Conservation (phyloP, 192 early-diverging fungal genomes). For the Podila minutissima region DNA sequence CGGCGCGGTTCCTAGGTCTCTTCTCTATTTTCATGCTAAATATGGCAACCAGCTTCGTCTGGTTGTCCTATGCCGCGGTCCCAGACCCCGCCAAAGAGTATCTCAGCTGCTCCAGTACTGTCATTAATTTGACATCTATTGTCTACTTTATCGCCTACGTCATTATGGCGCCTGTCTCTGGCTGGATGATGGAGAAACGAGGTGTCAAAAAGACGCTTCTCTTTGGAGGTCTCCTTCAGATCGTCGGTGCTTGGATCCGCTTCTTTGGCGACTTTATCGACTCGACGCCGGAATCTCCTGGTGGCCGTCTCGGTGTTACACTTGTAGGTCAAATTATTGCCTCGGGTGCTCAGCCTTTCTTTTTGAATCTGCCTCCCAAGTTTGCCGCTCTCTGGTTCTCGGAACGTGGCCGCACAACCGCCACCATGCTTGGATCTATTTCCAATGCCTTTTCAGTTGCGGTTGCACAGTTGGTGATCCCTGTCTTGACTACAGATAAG, state of each 20-base stretch:
- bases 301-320: constrained; percentile 52
- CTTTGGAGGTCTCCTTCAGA: constrained; percentile 49
- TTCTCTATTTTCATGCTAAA: constrained; percentile 57
- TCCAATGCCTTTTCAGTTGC: constrained; percentile 60
- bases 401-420: constrained; percentile 55
- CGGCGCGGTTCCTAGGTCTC: constrained; percentile 53
- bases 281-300: constrained; percentile 21
- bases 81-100: constrained; percentile 49
- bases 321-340: constrained; percentile 61
- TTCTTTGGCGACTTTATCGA: constrained; percentile 54
- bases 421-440: constrained; percentile 59
- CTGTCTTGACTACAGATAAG: constrained; percentile 48
- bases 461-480: constrained; percentile 59
- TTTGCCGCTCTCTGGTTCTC: constrained; percentile 66
- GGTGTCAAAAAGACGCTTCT: constrained; percentile 54
- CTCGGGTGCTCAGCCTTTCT: constrained; percentile 61
- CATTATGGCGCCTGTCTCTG: constrained; percentile 51
- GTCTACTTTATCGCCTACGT: constrained; percentile 56
- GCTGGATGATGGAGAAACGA: constrained; percentile 54
- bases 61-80: constrained; percentile 61
- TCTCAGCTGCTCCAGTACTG: constrained; percentile 33
- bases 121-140: constrained; percentile 57
- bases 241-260: constrained; percentile 57
- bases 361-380: constrained; percentile 65
- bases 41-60: constrained; percentile 55